phyloP scores from a whole-genome alignment of 1,284 basidiomycete species.

The Ceratobasidium sp. region DNA sequence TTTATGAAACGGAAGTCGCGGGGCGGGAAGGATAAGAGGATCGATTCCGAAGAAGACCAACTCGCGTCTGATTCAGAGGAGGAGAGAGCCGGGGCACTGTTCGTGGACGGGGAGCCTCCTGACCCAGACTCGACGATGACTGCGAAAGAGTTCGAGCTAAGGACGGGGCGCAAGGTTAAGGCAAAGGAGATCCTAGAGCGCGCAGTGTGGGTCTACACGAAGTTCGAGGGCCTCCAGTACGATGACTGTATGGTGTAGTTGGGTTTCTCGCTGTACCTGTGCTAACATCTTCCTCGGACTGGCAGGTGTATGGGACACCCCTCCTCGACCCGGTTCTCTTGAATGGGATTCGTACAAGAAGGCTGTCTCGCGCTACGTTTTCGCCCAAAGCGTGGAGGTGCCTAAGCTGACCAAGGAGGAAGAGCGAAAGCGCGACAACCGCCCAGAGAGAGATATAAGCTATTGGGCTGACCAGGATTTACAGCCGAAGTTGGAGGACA shows the following conservation, averaged over 20 bases:
- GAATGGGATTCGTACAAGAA: constrained; percentile 74
- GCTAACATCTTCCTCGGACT: constrained; percentile 13
- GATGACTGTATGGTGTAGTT: constrained; percentile 74
- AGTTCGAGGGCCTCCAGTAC: constrained; percentile 92
- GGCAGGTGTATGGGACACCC: constrained; percentile 91
- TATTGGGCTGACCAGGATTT: constrained; percentile 66
- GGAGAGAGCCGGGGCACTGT: constrained; percentile 57
- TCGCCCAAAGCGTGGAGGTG: constrained; percentile 73
- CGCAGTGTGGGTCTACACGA: constrained; percentile 80
- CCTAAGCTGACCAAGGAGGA: constrained; percentile 62
- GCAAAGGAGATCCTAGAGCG: constrained; percentile 68
- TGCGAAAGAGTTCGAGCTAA: constrained; percentile 71
- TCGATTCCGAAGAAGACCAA: constrained; percentile 49
- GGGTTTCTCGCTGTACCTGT: constrained; percentile 31
- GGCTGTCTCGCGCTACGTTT: constrained; percentile 76
- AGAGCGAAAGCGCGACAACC: constrained; percentile 61
- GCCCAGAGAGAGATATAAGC: constrained; percentile 64
- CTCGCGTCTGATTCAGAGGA: constrained; percentile 26
- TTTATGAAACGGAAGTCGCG: constrained; percentile 54
- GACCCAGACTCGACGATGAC: constrained; percentile 65
- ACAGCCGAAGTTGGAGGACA: constrained; percentile 62
- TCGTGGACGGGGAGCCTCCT: constrained; percentile 71
- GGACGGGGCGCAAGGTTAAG: constrained; percentile 62
- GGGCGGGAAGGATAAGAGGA: constrained; percentile 52
- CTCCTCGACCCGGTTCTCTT: constrained; percentile 71